Percentiles rank a stretch among this genome's conserved stretches.
phyloP scores from a whole-genome alignment of 2,329 filamentous ascomycete species.

The Neopestalotiopsis sp. region DNA sequence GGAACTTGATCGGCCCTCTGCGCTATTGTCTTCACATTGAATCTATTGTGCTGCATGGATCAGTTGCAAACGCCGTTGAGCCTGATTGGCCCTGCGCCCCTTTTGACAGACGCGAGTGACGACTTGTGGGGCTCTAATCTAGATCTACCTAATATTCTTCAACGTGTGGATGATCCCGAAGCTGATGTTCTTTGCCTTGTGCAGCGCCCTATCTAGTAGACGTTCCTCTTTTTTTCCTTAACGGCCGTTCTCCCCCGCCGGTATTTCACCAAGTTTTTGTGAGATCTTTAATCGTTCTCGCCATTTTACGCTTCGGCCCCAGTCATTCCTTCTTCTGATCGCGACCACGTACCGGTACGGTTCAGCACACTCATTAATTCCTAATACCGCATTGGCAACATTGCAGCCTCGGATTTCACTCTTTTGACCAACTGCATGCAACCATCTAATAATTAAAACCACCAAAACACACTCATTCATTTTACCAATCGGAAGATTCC shows the following conservation, averaged over 20 bases:
- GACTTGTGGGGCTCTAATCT: background rate
- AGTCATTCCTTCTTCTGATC: slow-evolving; percentile 58
- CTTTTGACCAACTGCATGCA: slow-evolving; percentile 42
- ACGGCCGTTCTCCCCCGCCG: slow-evolving; percentile 51
- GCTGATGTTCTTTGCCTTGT: slow-evolving; percentile 26
- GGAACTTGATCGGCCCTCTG: slow-evolving; percentile 14
- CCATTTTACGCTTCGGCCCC: slow-evolving; percentile 43
- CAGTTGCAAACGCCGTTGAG: background rate
- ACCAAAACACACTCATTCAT: slow-evolving; percentile 26
- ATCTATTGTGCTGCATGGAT: background rate
- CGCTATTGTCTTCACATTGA: background rate
- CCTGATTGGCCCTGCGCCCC: background rate
- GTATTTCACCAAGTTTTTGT: slow-evolving; percentile 32
- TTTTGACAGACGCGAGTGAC: background rate
- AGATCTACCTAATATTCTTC: background rate
- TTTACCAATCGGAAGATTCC: slow-evolving; percentile 49
- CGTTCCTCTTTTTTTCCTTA: slow-evolving; percentile 50
- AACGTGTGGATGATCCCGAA: slow-evolving; percentile 24
- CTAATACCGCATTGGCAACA: slow-evolving; percentile 12
- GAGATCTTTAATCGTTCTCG: slow-evolving; percentile 25
- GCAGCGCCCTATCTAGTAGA: slow-evolving; percentile 49
- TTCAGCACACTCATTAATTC: slow-evolving; percentile 63
- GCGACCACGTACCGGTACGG: slow-evolving; percentile 43
- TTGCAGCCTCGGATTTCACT: slow-evolving; percentile 38
- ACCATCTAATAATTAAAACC: slow-evolving; percentile 37